Evolutionary conservation across 2,329 filamentous ascomycete species (phyloP).

Genomic region (Atkinsonella texensis): DNA sequence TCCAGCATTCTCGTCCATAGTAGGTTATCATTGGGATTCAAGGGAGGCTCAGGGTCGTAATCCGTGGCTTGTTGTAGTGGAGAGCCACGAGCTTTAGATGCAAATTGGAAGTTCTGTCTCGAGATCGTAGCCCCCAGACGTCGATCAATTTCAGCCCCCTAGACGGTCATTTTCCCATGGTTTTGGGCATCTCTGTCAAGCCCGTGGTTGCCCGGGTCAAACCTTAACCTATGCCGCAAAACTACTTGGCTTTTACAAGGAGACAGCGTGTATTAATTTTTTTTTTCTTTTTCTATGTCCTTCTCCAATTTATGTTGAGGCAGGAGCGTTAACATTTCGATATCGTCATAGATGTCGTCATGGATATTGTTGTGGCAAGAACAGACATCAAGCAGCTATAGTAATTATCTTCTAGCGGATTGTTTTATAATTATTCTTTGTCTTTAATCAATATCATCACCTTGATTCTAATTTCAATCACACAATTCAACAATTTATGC

Average conservation of each 20-base stretch:
- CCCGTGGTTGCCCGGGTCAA: slow-evolving; percentile 41
- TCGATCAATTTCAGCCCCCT: slow-evolving; percentile 40
- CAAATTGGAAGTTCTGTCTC: slow-evolving; percentile 40
- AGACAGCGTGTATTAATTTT: too few species aligned
- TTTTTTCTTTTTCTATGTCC: too few species aligned
- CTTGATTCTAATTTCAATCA: too few species aligned
- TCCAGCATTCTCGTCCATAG: slow-evolving; percentile 26
- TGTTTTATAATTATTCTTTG: too few species aligned
- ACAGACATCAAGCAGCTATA: too few species aligned
- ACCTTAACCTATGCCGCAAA: slow-evolving; percentile 35
- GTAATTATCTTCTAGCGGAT: too few species aligned
- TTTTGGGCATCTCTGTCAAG: slow-evolving; percentile 41
- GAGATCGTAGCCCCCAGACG: slow-evolving; percentile 45
- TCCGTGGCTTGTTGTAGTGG: slow-evolving; percentile 33
- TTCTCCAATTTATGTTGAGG: too few species aligned
- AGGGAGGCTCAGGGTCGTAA: slow-evolving; percentile 37
- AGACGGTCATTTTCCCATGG: slow-evolving; percentile 33
- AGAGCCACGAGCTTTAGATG: slow-evolving; percentile 37
- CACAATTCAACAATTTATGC: too few species aligned
- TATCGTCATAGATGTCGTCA: too few species aligned
- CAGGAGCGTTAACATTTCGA: too few species aligned
- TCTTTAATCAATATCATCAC: too few species aligned
- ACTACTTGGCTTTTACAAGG: slow-evolving; percentile 35
- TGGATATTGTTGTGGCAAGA: too few species aligned
- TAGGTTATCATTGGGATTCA: slow-evolving; percentile 40